Base-by-base conservation (phyloP, 148 eudicot species). In the Agrostemma githago region DNA sequence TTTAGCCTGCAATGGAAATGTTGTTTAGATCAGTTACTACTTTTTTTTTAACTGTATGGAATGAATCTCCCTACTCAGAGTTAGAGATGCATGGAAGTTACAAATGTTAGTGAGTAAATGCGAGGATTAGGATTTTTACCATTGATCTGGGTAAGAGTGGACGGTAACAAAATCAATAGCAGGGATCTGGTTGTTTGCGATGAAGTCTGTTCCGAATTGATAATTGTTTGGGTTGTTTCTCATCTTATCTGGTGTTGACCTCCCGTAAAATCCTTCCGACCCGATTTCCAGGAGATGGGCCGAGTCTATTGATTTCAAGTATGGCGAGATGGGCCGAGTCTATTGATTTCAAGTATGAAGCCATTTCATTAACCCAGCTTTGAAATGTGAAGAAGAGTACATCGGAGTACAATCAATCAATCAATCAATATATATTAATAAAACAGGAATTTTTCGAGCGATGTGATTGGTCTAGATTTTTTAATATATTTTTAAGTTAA, bases 211-310 rank as follows among this genome's bases (percentile, higher is more conserved):
- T 72, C 92, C 95, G 1, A 68, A 77, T 78, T 77, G 77, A 44
- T 63, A 74, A 3, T 2, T 66, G 58, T 79, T 62, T 38, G 81
- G 85, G 80, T 86, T 83, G 65, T 66, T 66, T 76, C 62, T 83
- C 68, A 83, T 69, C 53, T 75, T 84, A 9, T 74, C 78, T 21
- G 86, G 44, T 6, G 73, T 76, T 64, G 91, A 81, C 69, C 66
- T 37, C 53, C 92, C 89, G 75, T 91, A 89, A 70, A 89, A 91
- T 5, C 96, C 96, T 82, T 90, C 95, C 34, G 86, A 59, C 48
- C 95, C 95, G 54, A 72, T 84, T 82, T 86, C 87, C 7, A 91
- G 63, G 7, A 90, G 68, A 67, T 90, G 96, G 51, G 78, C 82
- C 5, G n/a, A 9, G 70, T 90, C 92, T 20, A 90, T 72, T 20